phyloP scores from a whole-genome alignment of 73 alveolate species.

The Paramecium sexaurelia region DNA sequence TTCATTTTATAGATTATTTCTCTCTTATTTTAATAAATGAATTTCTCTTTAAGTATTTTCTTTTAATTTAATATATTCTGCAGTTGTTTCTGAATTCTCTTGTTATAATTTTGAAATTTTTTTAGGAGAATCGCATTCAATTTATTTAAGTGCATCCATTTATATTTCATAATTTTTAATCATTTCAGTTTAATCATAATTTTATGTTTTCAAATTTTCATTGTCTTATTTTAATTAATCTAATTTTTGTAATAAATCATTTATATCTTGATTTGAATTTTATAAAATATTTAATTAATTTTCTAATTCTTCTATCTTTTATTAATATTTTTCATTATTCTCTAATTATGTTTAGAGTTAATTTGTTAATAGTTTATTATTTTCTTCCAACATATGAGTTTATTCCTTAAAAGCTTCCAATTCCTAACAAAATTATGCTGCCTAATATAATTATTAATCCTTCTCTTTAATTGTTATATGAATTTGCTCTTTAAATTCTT shows the following conservation, averaged over 20 bases:
- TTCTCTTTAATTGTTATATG: not conserved
- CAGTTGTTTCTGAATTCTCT: conserved; percentile 8
- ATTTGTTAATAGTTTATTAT: not conserved
- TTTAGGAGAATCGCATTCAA: not conserved
- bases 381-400: not conserved
- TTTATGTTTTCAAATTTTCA: not conserved
- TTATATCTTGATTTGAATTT: not conserved
- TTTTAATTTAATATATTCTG: not conserved
- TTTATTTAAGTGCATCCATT: conserved; percentile 24
- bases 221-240: not conserved
- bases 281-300: not conserved
- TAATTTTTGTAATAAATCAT: not conserved
- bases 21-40: conserved; percentile 30
- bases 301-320: not conserved
- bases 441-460: not conserved
- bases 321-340: not conserved
- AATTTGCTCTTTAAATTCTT: not conserved
- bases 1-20: not conserved
- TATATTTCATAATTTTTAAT: not conserved
- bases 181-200: not conserved
- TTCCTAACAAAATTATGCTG: conserved; percentile 7
- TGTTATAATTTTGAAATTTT: not conserved
- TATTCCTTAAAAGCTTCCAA: not conserved
- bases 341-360: not conserved
- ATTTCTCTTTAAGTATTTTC: conserved; percentile 24